Base-by-base conservation (phyloP, 306 rosid species). In the Prunus campanulata region DNA sequence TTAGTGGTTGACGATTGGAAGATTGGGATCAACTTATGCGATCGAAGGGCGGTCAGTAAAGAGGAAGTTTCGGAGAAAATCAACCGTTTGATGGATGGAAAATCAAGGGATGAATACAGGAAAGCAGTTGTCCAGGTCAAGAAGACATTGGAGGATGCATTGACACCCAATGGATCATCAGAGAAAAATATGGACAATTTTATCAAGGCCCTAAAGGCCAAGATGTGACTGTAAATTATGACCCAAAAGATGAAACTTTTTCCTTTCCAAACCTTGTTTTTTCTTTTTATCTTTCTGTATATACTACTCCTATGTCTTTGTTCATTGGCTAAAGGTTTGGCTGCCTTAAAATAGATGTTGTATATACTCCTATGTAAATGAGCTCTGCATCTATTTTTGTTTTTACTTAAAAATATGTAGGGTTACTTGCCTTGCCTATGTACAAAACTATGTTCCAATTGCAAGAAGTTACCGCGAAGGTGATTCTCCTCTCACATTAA, bases 1-100 rank as follows among this genome's bases (percentile, higher is more conserved):
- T 20, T 88, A 67, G 86, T 83, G n/a, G 92, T 88, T 6, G 85
- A 90, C 16, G 89, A 88, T 68, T 90, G 92, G 96, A 81, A 44
- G 86, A 65, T 88, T 1, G 96, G 93, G 67, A 78, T 81, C 60
- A 83, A 85, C 68, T 68, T 88, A 30, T 70, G 74, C 5, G 72
- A 74, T 20, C 52, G 19, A 65, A 48, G 44, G 61, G 15, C 27
- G 6, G 76, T 85, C 27, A 50, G 52, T 0, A 77, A 79, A 79
- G 71, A 75, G 54, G 72, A 68, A 10, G 87, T 90, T 6, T 66
- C 87, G 1, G 47, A 79, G 8, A 85, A 80, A 30, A 69, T 88
- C 16, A 77, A 46, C 50, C 86, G 66, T 52, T 30, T 88, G 81
- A 86, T 90, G 87, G 67, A 70, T 75, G 86, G 18, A 47, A 84